Base-by-base conservation (phyloP, 768 basidiomycete genomes). In the Leccinum subgranulosum region DNA sequence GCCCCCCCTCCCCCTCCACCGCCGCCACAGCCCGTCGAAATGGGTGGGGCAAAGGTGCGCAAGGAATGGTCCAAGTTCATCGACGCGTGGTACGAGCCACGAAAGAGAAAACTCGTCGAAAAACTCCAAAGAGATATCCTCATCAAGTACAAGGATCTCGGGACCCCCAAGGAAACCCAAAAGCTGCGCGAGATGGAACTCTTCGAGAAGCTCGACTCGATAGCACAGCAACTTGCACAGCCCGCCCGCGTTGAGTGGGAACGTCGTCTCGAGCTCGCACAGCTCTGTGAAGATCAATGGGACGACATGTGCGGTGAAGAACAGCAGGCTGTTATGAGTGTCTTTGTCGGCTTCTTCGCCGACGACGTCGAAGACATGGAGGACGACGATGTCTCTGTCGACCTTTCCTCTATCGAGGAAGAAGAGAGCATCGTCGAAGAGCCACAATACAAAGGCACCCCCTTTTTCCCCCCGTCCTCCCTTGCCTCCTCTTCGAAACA, bases 191-290 rank as follows among this genome's bases (percentile, higher is more conserved):
- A 70, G 9, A 61, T 66, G 58, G 71, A 73, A 49, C 63, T 69
- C 28, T 70, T 60, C 17, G 62, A 70, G 55, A 61, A 43, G 27
- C 61, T 68, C 59, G 59, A 64, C 39, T 47, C 64, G 3, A 45
- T 72, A 14, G 64, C 59, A 47, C 50, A 45, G 33, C 64, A 61
- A 10, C 70, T 72, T 27, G 56, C 71, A 54, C 57, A 67, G 60
- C 72, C 70, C 6, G 71, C 71, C 27, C 70, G 72, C 36, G 28
- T n/a, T 1, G 70, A 72, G 66, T 72, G 71, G 71, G 72, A 72
- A n/a, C 67, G 60, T 45, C 72, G 70, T 47, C 71, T 72, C 49
- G 65, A 64, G 15, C 62, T 67, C 49, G 66, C 66, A 0, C 70
- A 70, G 27, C 51, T 72, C 6, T 61, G 56, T 6, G 72, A 72